phyloP scores from a whole-genome alignment of 129 eudicot genomes.

The Apium graveolens region DNA sequence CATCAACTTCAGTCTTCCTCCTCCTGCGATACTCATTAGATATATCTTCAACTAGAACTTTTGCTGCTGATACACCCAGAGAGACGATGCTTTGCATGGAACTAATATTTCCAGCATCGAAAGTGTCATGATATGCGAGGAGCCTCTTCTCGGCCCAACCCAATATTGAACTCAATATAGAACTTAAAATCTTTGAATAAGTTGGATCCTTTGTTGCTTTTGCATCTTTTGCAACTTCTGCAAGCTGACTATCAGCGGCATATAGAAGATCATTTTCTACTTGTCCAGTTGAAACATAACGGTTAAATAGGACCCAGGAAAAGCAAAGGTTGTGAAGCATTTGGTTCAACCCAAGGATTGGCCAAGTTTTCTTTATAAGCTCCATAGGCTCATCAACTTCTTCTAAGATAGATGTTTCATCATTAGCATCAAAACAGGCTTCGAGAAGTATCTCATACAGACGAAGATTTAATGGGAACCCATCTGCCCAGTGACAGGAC shows the following conservation, averaged over 20 bases:
- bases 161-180: slow-evolving; percentile 73
- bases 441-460: slow-evolving; percentile 85
- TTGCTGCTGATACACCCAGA: slow-evolving; percentile 85
- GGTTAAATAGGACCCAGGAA: slow-evolving; percentile 83
- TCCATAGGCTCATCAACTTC: slow-evolving; percentile 97
- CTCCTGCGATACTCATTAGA: slow-evolving; percentile 94
- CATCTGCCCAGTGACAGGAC: slow-evolving; percentile 96
- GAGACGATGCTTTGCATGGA: slow-evolving; percentile 90
- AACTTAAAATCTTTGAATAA: slow-evolving; percentile 67
- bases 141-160: slow-evolving; percentile 97
- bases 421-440: slow-evolving; percentile 76
- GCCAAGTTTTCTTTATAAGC: slow-evolving; percentile 93
- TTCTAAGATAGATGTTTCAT: slow-evolving; percentile 70
- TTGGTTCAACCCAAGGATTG: slow-evolving; percentile 77
- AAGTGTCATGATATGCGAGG: slow-evolving; percentile 96
- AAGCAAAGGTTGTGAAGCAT: slow-evolving; percentile 89
- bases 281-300: slow-evolving; percentile 87
- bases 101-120: slow-evolving; percentile 61
- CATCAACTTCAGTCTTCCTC: slow-evolving; percentile 80
- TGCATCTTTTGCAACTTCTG: slow-evolving; percentile 95
- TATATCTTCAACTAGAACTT: slow-evolving; percentile 86
- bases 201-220: slow-evolving; percentile 73
- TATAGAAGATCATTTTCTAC: slow-evolving; percentile 61
- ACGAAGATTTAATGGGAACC: slow-evolving; percentile 78
- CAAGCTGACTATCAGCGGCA: slow-evolving; percentile 91